Base-by-base conservation (phyloP, 2,329 filamentous ascomycete species). In the Helminthosporium solani region DNA sequence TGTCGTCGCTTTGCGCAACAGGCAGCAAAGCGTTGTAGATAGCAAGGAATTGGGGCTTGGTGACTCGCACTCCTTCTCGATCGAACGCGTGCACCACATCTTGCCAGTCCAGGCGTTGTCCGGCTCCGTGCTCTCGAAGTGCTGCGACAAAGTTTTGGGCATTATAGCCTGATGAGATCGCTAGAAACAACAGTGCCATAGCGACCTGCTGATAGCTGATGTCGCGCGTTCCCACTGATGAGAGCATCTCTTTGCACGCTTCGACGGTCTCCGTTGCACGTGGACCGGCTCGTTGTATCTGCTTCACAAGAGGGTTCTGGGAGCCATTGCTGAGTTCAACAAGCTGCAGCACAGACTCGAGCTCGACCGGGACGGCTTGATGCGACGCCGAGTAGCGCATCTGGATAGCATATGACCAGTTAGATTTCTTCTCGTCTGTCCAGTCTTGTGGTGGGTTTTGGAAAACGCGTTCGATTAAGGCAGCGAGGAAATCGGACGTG, bases 381-480 rank as follows among this genome's bases (percentile, higher is more conserved):
- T 86, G 83, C 41, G 79, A 72, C 46, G 77, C 78, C 34, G 83
- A 77, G 68, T 88, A 95, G 58, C 89, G 82, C 47, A 64, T 49
- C 25, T 63, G 60, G 46, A 86, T 78, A 53, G 84, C 86, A 63
- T 82, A 80, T 36, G 76, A 74, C 33, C 86, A 78, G 62, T 90
- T 87, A 53, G 85, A 78, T 63, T 87, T 84, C 46, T 82, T 85
- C 42, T 85, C 79, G 44, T 90, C 83, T 61, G 87, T 88, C 75
- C 95, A 95, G 68, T 86, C 90, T 20, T 87, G 88, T 23, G 90
- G 90, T 41, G 91, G 90, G 58, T 91, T 85, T 70, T 94, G 85
- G 44, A 95, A 84, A 59, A 95, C 87, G 57, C 89, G 87, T 68
- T 96, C 89, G 69, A 96, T 78, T 47, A 95, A 85, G 48, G 85